Percentiles rank a stretch among this genome's conserved stretches.
Conservation (phyloP, 2,329 filamentous ascomycete genomes). For the Cladosporium sp. region DNA sequence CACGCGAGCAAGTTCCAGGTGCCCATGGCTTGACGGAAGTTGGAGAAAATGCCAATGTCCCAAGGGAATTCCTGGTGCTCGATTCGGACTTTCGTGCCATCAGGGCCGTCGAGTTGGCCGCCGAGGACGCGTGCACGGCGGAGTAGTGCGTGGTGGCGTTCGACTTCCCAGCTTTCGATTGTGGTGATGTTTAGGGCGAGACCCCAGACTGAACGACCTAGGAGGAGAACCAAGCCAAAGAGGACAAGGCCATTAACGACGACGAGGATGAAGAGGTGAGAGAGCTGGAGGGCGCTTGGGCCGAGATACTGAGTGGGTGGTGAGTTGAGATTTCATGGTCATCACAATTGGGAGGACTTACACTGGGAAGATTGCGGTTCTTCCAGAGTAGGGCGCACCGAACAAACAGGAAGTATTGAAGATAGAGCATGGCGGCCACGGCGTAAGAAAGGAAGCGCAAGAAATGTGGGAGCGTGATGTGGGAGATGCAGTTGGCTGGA, state of each 20-base stretch:
- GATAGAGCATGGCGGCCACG: slow-evolving; percentile 62
- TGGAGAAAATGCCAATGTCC: slow-evolving; percentile 73
- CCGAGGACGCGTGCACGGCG: slow-evolving; percentile 53
- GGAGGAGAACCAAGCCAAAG: slow-evolving; percentile 65
- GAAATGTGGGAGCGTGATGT: slow-evolving; percentile 81
- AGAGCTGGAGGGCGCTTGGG: slow-evolving; percentile 61
- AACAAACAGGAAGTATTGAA: slow-evolving; percentile 62
- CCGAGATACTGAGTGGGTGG: slow-evolving; percentile 62
- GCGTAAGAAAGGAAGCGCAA: slow-evolving; percentile 74
- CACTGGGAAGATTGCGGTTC: slow-evolving; percentile 66
- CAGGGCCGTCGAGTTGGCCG: slow-evolving; percentile 58
- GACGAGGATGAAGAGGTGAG: slow-evolving; percentile 62
- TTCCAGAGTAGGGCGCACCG: slow-evolving; percentile 65
- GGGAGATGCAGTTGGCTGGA: slow-evolving; percentile 71
- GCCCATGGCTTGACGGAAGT: slow-evolving; percentile 76
- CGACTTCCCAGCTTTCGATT: slow-evolving; percentile 74
- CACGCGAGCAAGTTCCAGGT: slow-evolving; percentile 66
- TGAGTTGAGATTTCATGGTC: neutral
- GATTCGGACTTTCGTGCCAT: slow-evolving; percentile 57
- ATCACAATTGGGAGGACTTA: slow-evolving; percentile 39
- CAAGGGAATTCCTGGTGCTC: slow-evolving; percentile 77
- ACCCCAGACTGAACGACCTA: slow-evolving; percentile 62
- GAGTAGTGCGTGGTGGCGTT: slow-evolving; percentile 50
- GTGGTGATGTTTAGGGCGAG: slow-evolving; percentile 73
- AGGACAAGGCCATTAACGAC: slow-evolving; percentile 61